These are phyloP conservation scores for Solanum virginianum DNA, from an alignment of 257 asterid genomes.

Conservation along the genomic window DNA sequence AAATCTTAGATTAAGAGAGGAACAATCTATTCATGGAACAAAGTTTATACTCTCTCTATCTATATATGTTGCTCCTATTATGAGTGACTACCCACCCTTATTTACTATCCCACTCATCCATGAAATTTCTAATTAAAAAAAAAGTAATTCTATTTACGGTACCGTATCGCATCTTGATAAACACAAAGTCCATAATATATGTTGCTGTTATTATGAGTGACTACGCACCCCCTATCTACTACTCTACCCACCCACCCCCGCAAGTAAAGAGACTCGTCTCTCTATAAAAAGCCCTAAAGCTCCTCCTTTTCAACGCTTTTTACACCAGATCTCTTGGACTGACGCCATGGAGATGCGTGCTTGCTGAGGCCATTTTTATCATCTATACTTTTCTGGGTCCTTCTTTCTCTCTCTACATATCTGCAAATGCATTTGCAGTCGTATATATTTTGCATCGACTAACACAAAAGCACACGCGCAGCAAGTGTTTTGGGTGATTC, in stretches of 20 bases:
- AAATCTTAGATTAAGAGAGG: too few species aligned
- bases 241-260: background rate
- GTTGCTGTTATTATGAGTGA: background rate
- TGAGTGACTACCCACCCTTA: too few species aligned
- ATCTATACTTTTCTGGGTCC: background rate
- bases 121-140: too few species aligned
- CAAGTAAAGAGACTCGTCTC: background rate
- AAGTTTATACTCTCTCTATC: too few species aligned
- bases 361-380: constrained; percentile 5
- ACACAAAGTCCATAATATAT: too few species aligned
- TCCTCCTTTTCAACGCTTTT: constrained; percentile 25
- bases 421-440: background rate
- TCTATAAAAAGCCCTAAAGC: constrained; percentile 4
- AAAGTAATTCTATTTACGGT: rapidly evolving
- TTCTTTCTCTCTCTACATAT: background rate
- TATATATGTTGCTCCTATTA: too few species aligned
- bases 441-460: background rate
- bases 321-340: constrained; percentile 29
- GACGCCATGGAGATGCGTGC: constrained; percentile 27
- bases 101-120: background rate
- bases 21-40: too few species aligned
- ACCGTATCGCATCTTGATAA: too few species aligned
- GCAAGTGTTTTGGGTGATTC: constrained; percentile 8
- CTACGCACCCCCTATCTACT: background rate
- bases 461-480: background rate